A percentile compares a stretch with the other conserved stretches of the same genome.
These are phyloP conservation scores for Nemania diffusa DNA, from an alignment of 2,329 filamentous ascomycete species.

Conservation along the genomic window DNA sequence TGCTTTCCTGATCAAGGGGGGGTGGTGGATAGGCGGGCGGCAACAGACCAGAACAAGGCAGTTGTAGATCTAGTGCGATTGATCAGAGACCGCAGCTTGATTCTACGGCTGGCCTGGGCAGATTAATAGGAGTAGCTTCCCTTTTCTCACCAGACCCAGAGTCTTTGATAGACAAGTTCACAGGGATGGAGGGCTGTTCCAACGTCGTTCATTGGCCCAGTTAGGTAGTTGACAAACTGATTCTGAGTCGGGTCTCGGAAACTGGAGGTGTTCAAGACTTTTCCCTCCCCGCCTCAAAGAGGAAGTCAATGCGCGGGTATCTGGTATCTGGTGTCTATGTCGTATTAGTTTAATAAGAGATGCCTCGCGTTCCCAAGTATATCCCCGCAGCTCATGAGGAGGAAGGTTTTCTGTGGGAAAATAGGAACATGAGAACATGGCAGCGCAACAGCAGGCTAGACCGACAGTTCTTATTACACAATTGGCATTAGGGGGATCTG, in stretches of 20 bases:
- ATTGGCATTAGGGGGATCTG: slow-evolving; percentile 12
- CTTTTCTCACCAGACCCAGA: slow-evolving; percentile 44
- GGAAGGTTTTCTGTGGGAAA: background rate
- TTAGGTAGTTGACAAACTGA: slow-evolving; percentile 48
- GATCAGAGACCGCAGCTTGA: slow-evolving; percentile 42
- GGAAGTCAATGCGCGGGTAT: slow-evolving; percentile 18
- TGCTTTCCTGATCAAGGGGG: slow-evolving; percentile 12
- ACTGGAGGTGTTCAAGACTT: slow-evolving; percentile 46
- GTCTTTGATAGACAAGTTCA: slow-evolving; percentile 48
- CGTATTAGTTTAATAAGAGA: slow-evolving; percentile 26
- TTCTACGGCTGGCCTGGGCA: slow-evolving; percentile 38
- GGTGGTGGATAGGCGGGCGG: slow-evolving; percentile 35
- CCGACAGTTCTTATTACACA: background rate
- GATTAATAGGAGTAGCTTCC: slow-evolving; percentile 48
- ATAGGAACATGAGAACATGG: background rate
- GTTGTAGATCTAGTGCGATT: slow-evolving; percentile 41
- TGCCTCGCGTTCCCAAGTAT: background rate
- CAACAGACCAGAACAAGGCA: slow-evolving; percentile 35
- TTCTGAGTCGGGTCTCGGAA: slow-evolving; percentile 52
- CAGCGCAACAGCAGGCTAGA: background rate
- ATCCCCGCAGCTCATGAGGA: background rate
- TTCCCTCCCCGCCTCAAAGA: slow-evolving; percentile 39
- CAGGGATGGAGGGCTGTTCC: slow-evolving; percentile 40
- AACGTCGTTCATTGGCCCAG: slow-evolving; percentile 46
- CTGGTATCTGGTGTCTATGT: slow-evolving; percentile 16